Evolutionary conservation across 2,329 filamentous ascomycete genomes (phyloP).

Genomic region (Aspergillus cejpii): DNA sequence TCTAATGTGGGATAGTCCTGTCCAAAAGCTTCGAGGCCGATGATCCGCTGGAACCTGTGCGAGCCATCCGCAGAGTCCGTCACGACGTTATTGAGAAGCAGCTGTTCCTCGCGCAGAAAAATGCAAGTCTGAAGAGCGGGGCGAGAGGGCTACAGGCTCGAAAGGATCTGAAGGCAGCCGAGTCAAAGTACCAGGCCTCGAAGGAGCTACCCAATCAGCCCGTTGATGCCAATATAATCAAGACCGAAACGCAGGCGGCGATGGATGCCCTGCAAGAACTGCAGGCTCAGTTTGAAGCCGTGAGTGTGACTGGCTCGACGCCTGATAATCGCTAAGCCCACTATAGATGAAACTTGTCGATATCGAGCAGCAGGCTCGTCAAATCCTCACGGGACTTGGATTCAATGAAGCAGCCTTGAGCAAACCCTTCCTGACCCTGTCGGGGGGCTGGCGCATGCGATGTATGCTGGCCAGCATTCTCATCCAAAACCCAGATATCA

Average conservation of each 20-base stretch:
- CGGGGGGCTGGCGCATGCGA: constrained; percentile 71
- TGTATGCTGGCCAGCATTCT: constrained; percentile 59
- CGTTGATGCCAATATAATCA: constrained; percentile 52
- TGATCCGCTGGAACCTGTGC: constrained; percentile 54
- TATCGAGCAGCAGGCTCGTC: constrained; percentile 60
- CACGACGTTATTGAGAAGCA: constrained; percentile 57
- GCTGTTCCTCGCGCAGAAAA: constrained; percentile 64
- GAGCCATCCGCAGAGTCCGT: constrained; percentile 55
- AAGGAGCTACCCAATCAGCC: constrained; percentile 45
- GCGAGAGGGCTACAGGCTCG: constrained; percentile 67
- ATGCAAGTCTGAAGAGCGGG: constrained; percentile 67
- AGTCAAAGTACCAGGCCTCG: constrained; percentile 59
- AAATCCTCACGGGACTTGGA: constrained; percentile 62
- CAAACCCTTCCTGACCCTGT: constrained; percentile 58
- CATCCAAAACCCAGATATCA: constrained; percentile 65
- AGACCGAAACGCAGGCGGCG: constrained; percentile 62
- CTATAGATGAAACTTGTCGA: constrained; percentile 50
- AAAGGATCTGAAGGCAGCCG: constrained; percentile 64
- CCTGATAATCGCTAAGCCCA: constrained; percentile 10
- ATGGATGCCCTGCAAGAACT: constrained; percentile 63
- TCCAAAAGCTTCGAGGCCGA: constrained; percentile 53
- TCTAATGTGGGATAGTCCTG: constrained; percentile 40
- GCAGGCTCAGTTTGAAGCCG: constrained; percentile 60
- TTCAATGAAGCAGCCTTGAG: constrained; percentile 59
- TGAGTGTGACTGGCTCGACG: constrained; percentile 22